Evolutionary conservation across 2,329 filamentous ascomycete species (phyloP), one percentile per base, ranked within the genome.

Genomic region (Colletotrichum cuscutae): DNA sequence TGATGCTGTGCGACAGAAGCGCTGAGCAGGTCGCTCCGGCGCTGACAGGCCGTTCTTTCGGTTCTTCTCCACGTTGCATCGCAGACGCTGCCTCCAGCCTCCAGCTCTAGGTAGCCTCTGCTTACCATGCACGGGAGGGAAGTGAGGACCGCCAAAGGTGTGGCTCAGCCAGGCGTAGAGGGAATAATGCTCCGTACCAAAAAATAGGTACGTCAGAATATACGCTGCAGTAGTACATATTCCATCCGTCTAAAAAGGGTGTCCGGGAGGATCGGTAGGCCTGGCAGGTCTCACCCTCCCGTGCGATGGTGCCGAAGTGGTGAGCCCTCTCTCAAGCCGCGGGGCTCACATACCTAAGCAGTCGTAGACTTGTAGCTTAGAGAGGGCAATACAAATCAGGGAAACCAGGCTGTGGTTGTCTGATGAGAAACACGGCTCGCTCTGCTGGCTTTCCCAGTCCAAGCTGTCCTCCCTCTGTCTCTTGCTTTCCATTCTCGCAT

Each of bases 1-100:
- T 70, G 71, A 64, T 65, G 71, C 46, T 58, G 66, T 71, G 60
- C 35, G 46, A 72, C 60, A n/a, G 35, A 28, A 61, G 26, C 66
- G 56, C 32, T 61, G 28, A 60, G 42, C 42, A 65, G 19, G 49
- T n/a, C 59, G 59, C 35, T 60, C 37, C 30, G 59, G 28, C 28
- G 42, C 42, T 49, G 42, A 22, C 19, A 49, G 15, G 42, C 19
- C 19, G 42, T 49, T 35, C 28, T 37, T 32, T 24, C 30, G 46
- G 60, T n/a, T 63, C 52, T 35, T 19, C 28, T 32, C 30, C 28
- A 52, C 26, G 28, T 63, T 54, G n/a, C 22, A 54, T 37, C 30
- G 30, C 54, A 32, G 13, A 35, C 12, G 30, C 28, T 19, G 22
- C 59, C 26, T 35, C 35, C 28, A 42, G 37, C 37, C 15, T 42